Evolutionary conservation across 2,329 filamentous ascomycete genomes (phyloP).

Genomic region (Nakataea oryzae): DNA sequence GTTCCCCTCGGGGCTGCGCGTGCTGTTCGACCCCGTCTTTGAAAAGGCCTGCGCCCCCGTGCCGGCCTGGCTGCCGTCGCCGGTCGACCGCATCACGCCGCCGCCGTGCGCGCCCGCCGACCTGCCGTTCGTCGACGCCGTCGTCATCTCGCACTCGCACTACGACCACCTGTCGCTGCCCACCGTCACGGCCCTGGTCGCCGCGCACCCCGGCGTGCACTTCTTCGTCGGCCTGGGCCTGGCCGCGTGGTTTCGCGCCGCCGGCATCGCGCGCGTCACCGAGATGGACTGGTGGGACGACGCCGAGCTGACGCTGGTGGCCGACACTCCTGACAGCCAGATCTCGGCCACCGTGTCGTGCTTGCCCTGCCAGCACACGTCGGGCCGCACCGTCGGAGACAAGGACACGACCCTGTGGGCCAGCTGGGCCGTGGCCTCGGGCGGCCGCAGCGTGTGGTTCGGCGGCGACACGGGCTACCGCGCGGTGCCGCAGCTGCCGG

Average conservation of each 20-base stretch:
- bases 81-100: slow-evolving; percentile 63
- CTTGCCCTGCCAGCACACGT: slow-evolving; percentile 77
- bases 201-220: slow-evolving; percentile 65
- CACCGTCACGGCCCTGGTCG: slow-evolving; percentile 60
- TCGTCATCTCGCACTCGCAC: slow-evolving; percentile 81
- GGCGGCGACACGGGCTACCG: slow-evolving; percentile 88
- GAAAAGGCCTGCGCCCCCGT: slow-evolving; percentile 78
- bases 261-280: slow-evolving; percentile 65
- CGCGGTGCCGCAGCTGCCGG: slow-evolving; percentile 54
- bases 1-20: slow-evolving; percentile 74
- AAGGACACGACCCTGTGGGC: slow-evolving; percentile 73
- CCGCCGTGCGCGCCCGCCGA: slow-evolving; percentile 68
- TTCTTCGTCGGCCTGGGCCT: slow-evolving; percentile 84
- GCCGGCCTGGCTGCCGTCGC: slow-evolving; percentile 22
- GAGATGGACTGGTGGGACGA: slow-evolving; percentile 96
- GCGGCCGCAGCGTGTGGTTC: slow-evolving; percentile 74
- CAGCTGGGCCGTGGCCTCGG: slow-evolving; percentile 70
- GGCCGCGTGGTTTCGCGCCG: slow-evolving; percentile 66
- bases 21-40: slow-evolving; percentile 91
- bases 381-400: slow-evolving; percentile 58
- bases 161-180: slow-evolving; percentile 84
- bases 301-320: slow-evolving; percentile 53
- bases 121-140: slow-evolving; percentile 65
- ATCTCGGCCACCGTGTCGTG: slow-evolving; percentile 68
- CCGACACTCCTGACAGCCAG: slow-evolving; percentile 13